These are phyloP conservation scores for Ensete glaucum DNA, from an alignment of 176 grass and related monocot species.

Conservation along the genomic window DNA sequence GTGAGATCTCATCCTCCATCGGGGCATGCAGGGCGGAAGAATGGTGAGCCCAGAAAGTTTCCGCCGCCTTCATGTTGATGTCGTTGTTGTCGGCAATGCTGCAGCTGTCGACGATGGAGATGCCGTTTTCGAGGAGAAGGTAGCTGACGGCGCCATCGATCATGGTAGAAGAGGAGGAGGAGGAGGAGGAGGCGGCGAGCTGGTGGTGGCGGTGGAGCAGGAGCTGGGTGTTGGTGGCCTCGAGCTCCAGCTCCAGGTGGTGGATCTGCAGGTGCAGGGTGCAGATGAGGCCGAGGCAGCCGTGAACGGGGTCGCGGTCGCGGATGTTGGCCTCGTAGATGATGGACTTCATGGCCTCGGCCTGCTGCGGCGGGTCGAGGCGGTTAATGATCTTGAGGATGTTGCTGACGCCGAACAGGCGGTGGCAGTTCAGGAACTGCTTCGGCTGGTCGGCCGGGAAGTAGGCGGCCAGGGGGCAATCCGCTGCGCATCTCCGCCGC, in stretches of 20 bases:
- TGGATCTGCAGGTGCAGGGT: not conserved
- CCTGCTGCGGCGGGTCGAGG: not conserved
- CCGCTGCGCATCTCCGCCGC: slow-evolving; percentile 23
- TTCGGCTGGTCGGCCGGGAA: slow-evolving; percentile 19
- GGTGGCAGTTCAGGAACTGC: slow-evolving; percentile 21
- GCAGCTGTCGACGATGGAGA: too few species aligned
- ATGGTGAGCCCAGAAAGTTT: too few species aligned
- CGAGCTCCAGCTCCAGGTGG: not conserved
- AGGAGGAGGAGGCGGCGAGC: too few species aligned
- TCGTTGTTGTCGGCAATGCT: too few species aligned
- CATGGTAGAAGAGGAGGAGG: too few species aligned
- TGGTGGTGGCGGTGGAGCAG: not conserved
- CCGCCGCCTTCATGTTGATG: too few species aligned
- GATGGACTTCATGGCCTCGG: slow-evolving; percentile 18
- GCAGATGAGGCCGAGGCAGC: not conserved
- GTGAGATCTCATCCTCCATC: too few species aligned
- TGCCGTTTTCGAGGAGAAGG: too few species aligned
- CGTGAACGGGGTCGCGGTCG: slow-evolving; percentile 5
- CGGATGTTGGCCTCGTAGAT: slow-evolving; percentile 18
- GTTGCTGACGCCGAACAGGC: slow-evolving; percentile 28
- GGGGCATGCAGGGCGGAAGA: too few species aligned
- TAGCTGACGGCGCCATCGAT: too few species aligned
- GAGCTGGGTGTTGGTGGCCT: too few species aligned
- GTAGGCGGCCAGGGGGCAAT: slow-evolving; percentile 24
- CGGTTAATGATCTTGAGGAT: slow-evolving; percentile 1